Conservation (phyloP, 78 protist genomes). For the Polysphondylium violaceum region DNA sequence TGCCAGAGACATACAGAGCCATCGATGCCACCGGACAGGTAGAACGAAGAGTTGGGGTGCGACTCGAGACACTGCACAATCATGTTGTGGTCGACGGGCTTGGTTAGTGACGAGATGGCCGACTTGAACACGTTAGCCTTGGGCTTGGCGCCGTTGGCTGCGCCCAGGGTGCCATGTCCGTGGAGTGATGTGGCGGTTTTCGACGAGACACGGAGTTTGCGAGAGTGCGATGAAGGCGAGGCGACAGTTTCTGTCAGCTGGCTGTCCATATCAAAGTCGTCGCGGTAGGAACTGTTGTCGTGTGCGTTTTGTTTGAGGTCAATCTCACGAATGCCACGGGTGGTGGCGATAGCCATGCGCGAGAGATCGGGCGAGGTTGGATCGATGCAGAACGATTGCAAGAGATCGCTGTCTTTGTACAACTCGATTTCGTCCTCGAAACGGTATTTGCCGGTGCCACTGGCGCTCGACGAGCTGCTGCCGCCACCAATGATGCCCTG, state of each 20-base stretch:
- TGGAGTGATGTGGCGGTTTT: constrained; percentile 34
- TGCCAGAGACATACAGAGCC: constrained; percentile 77
- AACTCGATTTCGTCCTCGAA: constrained; percentile 56
- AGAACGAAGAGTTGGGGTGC: constrained; percentile 60
- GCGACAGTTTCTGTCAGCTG: background rate
- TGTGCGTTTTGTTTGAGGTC: constrained; percentile 36
- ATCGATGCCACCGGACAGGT: constrained; percentile 79
- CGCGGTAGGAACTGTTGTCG: background rate
- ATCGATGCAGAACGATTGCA: constrained; percentile 75
- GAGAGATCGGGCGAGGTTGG: constrained; percentile 13
- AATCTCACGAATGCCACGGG: constrained; percentile 80
- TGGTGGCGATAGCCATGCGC: constrained; percentile 74
- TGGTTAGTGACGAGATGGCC: constrained; percentile 2
- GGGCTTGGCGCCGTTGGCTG: constrained; percentile 18
- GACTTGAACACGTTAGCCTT: background rate
- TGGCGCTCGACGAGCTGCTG: background rate
- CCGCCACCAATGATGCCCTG: background rate
- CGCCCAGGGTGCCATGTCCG: too few species aligned
- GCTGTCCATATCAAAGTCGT: constrained; percentile 40
- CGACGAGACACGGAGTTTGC: constrained; percentile 28
- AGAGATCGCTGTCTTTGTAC: constrained; percentile 69
- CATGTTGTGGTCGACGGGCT: constrained; percentile 64
- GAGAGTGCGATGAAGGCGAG: background rate
- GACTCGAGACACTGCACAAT: constrained; percentile 80
- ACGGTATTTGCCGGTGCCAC: constrained; percentile 23